These are phyloP conservation scores for Rhynchospora breviuscula DNA, from an alignment of 176 grass and related monocot genomes.

Conservation along the genomic window DNA sequence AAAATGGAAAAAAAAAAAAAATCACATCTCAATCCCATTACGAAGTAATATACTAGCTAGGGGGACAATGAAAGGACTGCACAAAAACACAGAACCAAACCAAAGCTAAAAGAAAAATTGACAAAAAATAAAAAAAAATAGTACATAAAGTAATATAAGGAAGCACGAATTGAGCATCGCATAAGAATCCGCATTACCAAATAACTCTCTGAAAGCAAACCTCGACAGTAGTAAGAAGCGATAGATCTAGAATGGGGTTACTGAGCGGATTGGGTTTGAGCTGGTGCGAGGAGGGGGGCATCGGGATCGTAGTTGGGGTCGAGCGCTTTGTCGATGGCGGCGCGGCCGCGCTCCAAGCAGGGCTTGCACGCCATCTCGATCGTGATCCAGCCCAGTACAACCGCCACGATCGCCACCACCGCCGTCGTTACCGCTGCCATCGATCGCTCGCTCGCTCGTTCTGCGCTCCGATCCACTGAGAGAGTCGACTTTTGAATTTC, in stretches of 20 bases:
- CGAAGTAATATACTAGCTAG: neutral
- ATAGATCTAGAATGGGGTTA: constrained; percentile 28
- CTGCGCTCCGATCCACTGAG: neutral
- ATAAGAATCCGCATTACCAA: neutral
- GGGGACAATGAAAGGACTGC: neutral
- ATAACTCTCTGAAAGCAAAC: neutral
- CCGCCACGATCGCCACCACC: constrained; percentile 69
- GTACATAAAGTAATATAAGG: neutral
- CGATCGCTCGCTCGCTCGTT: neutral
- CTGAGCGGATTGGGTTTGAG: constrained; percentile 26
- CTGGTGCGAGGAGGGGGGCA: constrained; percentile 19
- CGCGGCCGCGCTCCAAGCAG: constrained; percentile 72
- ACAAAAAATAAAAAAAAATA: constrained; percentile 11
- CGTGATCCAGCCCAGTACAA: constrained; percentile 78
- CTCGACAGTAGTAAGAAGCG: neutral
- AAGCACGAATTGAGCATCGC: neutral
- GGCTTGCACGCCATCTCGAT: constrained; percentile 98
- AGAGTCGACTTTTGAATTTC: neutral
- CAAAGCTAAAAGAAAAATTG: neutral
- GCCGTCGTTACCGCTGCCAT: constrained; percentile 76
- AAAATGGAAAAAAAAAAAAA: neutral
- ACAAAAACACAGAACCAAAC: neutral
- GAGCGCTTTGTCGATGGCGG: constrained; percentile 78
- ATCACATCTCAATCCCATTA: constrained; percentile 2
- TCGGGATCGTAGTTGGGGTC: constrained; percentile 76